Evolutionary conservation across 139 green algal genomes (phyloP).

Genomic region (Coccomyxa sp.): DNA sequence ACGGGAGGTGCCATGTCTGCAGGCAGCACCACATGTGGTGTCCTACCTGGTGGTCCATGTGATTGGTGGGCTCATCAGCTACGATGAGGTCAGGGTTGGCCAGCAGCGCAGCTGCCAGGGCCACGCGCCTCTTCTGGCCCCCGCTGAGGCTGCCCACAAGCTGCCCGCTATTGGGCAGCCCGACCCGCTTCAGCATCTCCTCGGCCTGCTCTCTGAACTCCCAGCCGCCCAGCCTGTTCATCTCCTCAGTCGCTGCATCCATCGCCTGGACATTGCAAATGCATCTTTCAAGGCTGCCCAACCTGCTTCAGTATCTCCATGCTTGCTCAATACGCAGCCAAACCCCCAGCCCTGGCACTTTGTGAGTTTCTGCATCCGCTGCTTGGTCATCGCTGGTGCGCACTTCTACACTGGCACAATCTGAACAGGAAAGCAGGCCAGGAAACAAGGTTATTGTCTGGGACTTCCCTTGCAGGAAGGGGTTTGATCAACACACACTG

Average conservation of each 20-base stretch:
- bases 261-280: constrained; percentile 3
- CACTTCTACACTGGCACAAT: background rate
- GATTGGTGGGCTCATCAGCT: constrained; percentile 76
- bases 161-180: background rate
- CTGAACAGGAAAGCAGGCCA: too few species aligned
- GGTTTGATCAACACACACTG: too few species aligned
- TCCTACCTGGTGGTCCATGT: constrained; percentile 51
- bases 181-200: constrained; percentile 10
- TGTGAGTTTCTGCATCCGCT: background rate
- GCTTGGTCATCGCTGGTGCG: too few species aligned
- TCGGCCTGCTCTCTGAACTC: background rate
- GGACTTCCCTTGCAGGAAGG: too few species aligned
- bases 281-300: too few species aligned
- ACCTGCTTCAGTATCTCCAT: background rate
- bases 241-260: background rate
- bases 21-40: constrained; percentile 19
- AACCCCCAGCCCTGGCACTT: too few species aligned
- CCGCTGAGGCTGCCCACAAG: constrained; percentile 19
- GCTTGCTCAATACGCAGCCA: background rate
- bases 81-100: constrained; percentile 70
- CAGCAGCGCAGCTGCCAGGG: constrained; percentile 65
- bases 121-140: constrained; percentile 66
- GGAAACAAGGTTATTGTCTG: too few species aligned
- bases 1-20: background rate
- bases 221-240: constrained; percentile 15